A percentile compares a stretch with the other conserved stretches of the same genome.
Conservation (phyloP, 805 yeast genomes). For the Kodamaea laetipori region DNA sequence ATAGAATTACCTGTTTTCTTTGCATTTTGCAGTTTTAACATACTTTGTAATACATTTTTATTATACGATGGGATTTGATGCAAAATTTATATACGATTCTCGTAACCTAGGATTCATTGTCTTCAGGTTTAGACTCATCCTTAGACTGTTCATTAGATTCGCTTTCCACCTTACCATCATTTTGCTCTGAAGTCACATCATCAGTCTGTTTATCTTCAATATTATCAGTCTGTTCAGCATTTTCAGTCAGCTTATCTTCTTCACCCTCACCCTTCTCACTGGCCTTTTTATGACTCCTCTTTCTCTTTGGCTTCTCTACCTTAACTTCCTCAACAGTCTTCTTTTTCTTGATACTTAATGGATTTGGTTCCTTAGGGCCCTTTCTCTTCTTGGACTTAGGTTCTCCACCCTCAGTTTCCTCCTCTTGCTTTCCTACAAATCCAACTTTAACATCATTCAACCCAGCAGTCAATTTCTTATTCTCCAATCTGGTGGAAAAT, state of each 20-base stretch:
- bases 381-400: constrained; percentile 49
- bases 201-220: too few relatives aligned
- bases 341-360: constrained; percentile 84
- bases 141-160: too few relatives aligned
- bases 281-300: constrained; percentile 14
- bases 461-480: constrained; percentile 71
- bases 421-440: constrained; percentile 23
- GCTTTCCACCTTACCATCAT: too few relatives aligned
- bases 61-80: too few relatives aligned
- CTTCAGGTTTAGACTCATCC: too few relatives aligned
- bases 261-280: constrained; percentile 1
- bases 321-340: constrained; percentile 28
- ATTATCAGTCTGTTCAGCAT: too few relatives aligned
- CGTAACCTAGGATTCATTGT: too few relatives aligned
- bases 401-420: constrained; percentile 17
- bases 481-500: constrained; percentile 52
- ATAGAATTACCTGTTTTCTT: too few relatives aligned
- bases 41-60: too few relatives aligned
- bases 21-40: too few relatives aligned
- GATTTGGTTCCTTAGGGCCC: constrained; percentile 86
- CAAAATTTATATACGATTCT: too few relatives aligned
- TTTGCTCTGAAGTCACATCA: too few relatives aligned
- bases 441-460: constrained; percentile 69
- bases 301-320: constrained; percentile 12
- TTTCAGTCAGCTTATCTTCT: background rate